phyloP scores from a whole-genome alignment of 2,329 filamentous ascomycete genomes.

The Fusarium sterilihyphosum region DNA sequence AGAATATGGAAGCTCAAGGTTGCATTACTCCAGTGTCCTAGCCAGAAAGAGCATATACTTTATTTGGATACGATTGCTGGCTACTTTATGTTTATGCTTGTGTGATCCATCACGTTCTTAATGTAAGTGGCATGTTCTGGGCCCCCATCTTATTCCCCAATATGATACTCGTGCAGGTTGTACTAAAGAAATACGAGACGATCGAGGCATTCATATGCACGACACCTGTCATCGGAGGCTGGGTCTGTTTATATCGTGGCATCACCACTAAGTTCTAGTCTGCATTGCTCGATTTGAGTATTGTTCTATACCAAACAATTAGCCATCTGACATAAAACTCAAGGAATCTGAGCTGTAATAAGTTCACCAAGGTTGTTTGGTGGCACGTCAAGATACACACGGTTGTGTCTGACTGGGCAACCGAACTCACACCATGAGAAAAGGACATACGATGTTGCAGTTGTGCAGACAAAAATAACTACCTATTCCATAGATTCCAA shows the following conservation, averaged over 20 bases:
- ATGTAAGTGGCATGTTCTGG: conserved; percentile 10
- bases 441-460: conserved; percentile 7
- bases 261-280: neutral
- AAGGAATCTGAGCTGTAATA: neutral
- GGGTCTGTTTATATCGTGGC: neutral
- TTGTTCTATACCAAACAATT: neutral
- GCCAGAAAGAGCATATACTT: conserved; percentile 6
- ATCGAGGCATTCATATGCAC: conserved; percentile 6
- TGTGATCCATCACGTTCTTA: conserved; percentile 15
- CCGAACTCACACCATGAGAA: neutral
- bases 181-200: conserved; percentile 5
- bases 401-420: conserved; percentile 13
- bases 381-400: conserved; percentile 2
- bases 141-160: neutral
- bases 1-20: neutral
- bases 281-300: neutral
- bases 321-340: neutral
- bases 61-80: conserved; percentile 27
- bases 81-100: neutral
- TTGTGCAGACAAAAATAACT: neutral
- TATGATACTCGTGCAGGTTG: neutral
- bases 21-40: neutral
- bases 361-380: neutral
- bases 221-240: neutral
- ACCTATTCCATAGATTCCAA: neutral